Evolutionary conservation across 129 eudicot genomes (phyloP), one percentile per base, ranked within the genome.

Genomic region (Lactuca saligna): DNA sequence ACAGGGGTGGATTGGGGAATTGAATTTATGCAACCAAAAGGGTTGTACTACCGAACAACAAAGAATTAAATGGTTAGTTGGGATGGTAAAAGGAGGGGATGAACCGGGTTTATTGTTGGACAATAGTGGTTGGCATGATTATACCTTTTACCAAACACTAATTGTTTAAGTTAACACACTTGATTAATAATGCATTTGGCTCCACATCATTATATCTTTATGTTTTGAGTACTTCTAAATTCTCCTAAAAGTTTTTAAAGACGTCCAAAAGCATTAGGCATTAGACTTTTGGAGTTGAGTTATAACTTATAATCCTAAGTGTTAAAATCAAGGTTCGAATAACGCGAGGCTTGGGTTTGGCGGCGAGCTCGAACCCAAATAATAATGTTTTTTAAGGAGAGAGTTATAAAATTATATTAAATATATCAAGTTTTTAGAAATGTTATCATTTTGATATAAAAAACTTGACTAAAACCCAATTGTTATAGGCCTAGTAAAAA

Each of bases 41-140:
- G 29, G 61, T 25, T 25, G 29, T 17, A 37, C 32, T 50, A 57
- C 31, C 25, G n/a, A 60, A 6, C 8, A 61, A 41, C 58, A 68
- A 68, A 61, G 54, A 53, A 54, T 51, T 39, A 76, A 61, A 39
- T 69, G 51, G 80, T 69, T 69, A 12, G 65, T 61, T 66, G 68
- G 61, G 11, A 58, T 68, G 17, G 74, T 55, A 16, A 63, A 61
- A 17, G 60, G 61, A 11, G 41, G 33, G 32, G 35, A 75, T 63
- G 80, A 75, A 20, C 55, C 70, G 37, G 8, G 37, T 41, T 59
- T 75, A 74, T 76, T 41, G 75, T 76, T 61, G 38, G 55, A 38
- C 51, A 20, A 58, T n/a, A 58, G 79, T 66, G 59, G 63, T 10
- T 68, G 69, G 39, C 62, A 75, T 75, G 65, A 76, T 76, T 61